Evolutionary conservation across 176 grass and related monocot genomes (phyloP).

Genomic region (Phoenix roebelenii): DNA sequence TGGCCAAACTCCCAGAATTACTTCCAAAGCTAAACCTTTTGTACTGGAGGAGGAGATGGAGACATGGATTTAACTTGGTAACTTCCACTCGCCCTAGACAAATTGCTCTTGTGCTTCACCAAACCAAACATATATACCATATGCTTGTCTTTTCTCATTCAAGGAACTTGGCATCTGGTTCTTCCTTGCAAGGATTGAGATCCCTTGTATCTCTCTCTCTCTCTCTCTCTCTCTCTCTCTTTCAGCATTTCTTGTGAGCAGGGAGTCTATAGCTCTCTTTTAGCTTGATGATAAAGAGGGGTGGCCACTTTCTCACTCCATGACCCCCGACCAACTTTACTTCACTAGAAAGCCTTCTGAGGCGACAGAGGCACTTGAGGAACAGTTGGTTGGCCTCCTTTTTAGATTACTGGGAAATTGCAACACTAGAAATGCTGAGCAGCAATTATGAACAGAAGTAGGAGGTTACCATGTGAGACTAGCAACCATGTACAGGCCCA

Average conservation of each 20-base stretch:
- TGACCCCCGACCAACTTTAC: constrained; percentile 70
- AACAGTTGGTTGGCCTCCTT: constrained; percentile 6
- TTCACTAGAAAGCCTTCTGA: constrained; percentile 54
- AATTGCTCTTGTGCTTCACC: too few species aligned
- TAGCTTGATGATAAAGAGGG: constrained; percentile 29
- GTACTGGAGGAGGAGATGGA: too few species aligned
- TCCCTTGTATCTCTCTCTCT: constrained; percentile 5
- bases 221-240: background rate
- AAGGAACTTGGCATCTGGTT: constrained; percentile 1
- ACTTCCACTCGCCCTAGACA: too few species aligned
- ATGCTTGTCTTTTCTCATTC: constrained; percentile 5
- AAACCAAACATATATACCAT: background rate
- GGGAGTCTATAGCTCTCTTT: constrained; percentile 44
- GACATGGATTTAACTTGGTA: too few species aligned
- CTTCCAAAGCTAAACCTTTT: too few species aligned
- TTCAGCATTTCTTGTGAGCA: constrained; percentile 25
- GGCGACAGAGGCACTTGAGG: constrained; percentile 24
- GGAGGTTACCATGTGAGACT: background rate
- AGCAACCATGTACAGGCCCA: background rate
- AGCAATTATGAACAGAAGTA: background rate
- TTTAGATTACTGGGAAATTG: background rate
- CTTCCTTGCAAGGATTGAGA: constrained; percentile 19
- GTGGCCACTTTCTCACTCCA: constrained; percentile 47
- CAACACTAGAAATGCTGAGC: background rate
- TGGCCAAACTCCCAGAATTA: too few species aligned